Evolutionary conservation across 1,139 yeast species (phyloP), one percentile per base, ranked within the genome.

Genomic region (Hanseniaspora gamundiae): DNA sequence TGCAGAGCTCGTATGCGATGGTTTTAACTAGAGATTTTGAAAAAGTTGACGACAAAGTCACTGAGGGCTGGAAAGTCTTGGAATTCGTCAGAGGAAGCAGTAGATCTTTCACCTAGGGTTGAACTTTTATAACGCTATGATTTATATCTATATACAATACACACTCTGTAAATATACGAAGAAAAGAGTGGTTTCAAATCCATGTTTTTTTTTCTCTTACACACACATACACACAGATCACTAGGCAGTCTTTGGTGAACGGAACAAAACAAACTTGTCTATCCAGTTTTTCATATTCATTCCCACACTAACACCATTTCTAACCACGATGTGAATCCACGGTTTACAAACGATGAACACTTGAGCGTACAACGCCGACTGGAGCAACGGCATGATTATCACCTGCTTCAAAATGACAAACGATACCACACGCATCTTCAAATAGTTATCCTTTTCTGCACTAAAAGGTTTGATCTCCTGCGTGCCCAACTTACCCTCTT

Each of bases 21-120:
- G 98, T 91, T 26, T 71, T 93, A 57, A 87, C 98, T 24, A 77
- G 98, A 65, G 70, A 84, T 45, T 88, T 95, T 10, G 98, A 88
- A 62, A 88, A 88, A 51, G 78, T 93, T 60, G 94, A 80, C 49
- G 85, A 93, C 61, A 73, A 75, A 46, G 87, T 80, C 55, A 93
- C 99, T 24, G 95, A 86, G 59, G 99, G 99, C 38, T 93, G 98
- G 98, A 86, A 85, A 69, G 79, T 93, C 47, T 67, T 91, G 59
- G 98, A 93, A 66, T 84, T 93, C 61, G 96, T 87, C 44, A 81
- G 96, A 61, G 95, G 95, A 53, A 93, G 87, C 42, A 80, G 94
- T 42, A 79, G 95, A 68, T 84, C 82, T 47, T 86, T 83, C 76
- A 87, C 88, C 54, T 86, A n/a, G n/a, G n/a, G n/a, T n/a, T n/a